Evolutionary conservation across 1,284 basidiomycete species (phyloP), one percentile per base, ranked within the genome.

Genomic region (Inonotus obliquus): DNA sequence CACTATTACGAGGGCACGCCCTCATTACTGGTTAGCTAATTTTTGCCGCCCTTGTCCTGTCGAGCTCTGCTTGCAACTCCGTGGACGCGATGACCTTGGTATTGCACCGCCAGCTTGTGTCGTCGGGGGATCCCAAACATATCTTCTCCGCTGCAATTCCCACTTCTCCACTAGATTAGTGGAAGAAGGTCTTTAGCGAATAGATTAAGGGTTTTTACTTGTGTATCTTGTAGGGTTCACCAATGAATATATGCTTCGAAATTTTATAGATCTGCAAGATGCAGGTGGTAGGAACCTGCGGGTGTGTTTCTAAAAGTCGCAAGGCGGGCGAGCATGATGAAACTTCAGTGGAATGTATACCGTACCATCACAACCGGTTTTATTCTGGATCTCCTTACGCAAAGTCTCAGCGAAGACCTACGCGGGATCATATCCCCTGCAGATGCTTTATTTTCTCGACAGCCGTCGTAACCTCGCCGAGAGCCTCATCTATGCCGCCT

Each of bases 401-500:
- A 99, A 89, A 25, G 78, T 80, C 70, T 96, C 88, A 1, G 95
- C 95, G 13, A 95, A 81, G 52, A 85, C 83, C 64, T 86, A 84
- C 0, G 91, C 89, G 3, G 84, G 81, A 67, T 90, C 84, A 11
- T 66, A 62, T 32, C 69, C 70, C 7, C 71, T 13, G 67, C 63
- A 13, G 68, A 65, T 38, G 66, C 66, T 39, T 70, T 68, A 81
- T 75, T 63, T 78, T 78, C 41, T 71, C 81, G 47, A 92, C 83
- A 0, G 83, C 82, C 9, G 76, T 82, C 0, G 92, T 89, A 4
- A 96, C 92, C 61, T 98, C 96, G 63, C 98, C 84, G 10, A 98
- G 80, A 0, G 94, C 96, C 73, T 99, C 96, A 67, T 99, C 96
- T 1, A 99, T 91, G 5, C 94, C 96, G 1, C 98, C 96, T 0